phyloP scores from a whole-genome alignment of 805 yeast genomes.

The Pichia paraexigua region DNA sequence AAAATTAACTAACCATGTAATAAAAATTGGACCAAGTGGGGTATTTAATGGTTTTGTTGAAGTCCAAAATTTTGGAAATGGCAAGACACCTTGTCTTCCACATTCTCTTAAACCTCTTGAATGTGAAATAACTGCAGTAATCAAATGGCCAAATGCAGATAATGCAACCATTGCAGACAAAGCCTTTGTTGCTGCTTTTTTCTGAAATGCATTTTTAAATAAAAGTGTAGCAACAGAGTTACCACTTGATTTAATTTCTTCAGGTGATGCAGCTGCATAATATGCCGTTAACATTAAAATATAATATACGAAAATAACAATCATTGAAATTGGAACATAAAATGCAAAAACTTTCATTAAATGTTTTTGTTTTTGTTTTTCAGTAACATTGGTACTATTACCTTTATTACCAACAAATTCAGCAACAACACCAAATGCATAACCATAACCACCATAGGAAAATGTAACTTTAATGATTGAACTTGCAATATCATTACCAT shows the following conservation, averaged over 20 bases:
- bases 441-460: slow-evolving; percentile 34
- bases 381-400: slow-evolving; percentile 8
- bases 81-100: slow-evolving; percentile 76
- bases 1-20: slow-evolving; percentile 70
- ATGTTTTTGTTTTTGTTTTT: slow-evolving; percentile 40
- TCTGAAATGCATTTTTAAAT: slow-evolving; percentile 64
- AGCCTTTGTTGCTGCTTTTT: slow-evolving; percentile 50
- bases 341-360: slow-evolving; percentile 44
- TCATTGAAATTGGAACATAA: slow-evolving; percentile 71
- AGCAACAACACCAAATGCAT: slow-evolving; percentile 32
- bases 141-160: slow-evolving; percentile 73
- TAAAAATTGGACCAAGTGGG: slow-evolving; percentile 64
- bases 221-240: slow-evolving; percentile 69
- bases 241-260: slow-evolving; percentile 51
- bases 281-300: slow-evolving; percentile 74
- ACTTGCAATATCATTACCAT: slow-evolving; percentile 35
- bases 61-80: slow-evolving; percentile 66
- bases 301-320: slow-evolving; percentile 54
- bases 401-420: slow-evolving; percentile 33
- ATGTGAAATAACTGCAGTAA: slow-evolving; percentile 74
- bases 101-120: slow-evolving; percentile 74
- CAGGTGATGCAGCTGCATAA: slow-evolving; percentile 64
- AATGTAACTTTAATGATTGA: slow-evolving; percentile 38
- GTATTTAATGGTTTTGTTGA: slow-evolving; percentile 64
- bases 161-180: slow-evolving; percentile 74